Evolutionary conservation across 495 filamentous ascomycete genomes (phyloP), one percentile per base, ranked within the genome.

Genomic region (Lepraria neglecta): DNA sequence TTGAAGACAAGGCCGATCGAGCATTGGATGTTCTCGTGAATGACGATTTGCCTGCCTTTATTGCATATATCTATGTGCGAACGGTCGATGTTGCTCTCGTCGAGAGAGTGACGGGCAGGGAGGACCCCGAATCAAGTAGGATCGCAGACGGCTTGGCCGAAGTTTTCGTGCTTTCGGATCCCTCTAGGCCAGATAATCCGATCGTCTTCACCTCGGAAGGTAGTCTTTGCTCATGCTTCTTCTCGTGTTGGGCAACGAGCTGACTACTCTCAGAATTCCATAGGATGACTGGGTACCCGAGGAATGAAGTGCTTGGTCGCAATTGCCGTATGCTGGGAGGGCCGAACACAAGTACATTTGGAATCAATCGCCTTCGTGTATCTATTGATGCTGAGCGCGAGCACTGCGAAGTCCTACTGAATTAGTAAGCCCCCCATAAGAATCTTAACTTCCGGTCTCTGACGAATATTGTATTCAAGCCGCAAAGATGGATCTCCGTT

Each of bases 101-200:
- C 52, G 77, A 74, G 42, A 70, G 81, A 45, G 82, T 87, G 53
- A 80, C 79, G 2, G 81, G 81, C 33, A 82, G 78, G 2, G 68
- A 84, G 31, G 76, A 82, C 27, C 65, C 73, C 4, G 69, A 80
- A 74, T 77, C 81, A 42, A 75, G 72, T 58, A 81, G 77, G 65
- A 75, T 85, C 12, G 84, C 85, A 3, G 86, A 90, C 68, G 87
- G 87, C 4, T 65, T 91, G 51, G 86, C 85, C 0, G 87, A 91
- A 67, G 86, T 87, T 0, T 91, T 90, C 65, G 90, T 87, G 68
- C 71, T 91, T 63, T 87, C 86, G 7, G 88, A 92, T 72, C 87
- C 88, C 9, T 84, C 84, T 27, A 74, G 86, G 62, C 76, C 79
- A 6, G 88, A 87, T 66, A 89, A 90, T 71, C 88, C 87, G 1